phyloP scores from a whole-genome alignment of 2,329 filamentous ascomycete species.

The Colletotrichum incanum region DNA sequence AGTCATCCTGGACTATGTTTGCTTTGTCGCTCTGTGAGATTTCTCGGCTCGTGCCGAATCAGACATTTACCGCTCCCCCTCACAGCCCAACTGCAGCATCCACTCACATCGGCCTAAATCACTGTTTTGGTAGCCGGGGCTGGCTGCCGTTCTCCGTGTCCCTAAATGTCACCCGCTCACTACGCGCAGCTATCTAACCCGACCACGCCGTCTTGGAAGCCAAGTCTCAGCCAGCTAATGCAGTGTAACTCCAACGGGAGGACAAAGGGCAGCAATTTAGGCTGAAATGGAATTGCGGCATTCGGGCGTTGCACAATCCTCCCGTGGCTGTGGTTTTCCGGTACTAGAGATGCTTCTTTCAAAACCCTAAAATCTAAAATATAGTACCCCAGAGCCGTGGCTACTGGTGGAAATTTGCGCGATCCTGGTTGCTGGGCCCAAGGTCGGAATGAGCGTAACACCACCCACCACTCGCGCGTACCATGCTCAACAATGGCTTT shows the following conservation, averaged over 20 bases:
- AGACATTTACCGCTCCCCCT: not conserved
- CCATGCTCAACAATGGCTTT: not conserved
- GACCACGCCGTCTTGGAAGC: not conserved
- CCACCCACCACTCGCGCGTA: not conserved
- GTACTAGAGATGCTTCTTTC: too few species aligned
- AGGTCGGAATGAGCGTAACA: not conserved
- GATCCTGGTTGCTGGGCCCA: too few species aligned
- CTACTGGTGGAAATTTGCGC: too few species aligned
- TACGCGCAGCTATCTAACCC: not conserved
- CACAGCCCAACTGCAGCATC: not conserved
- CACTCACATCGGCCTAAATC: not conserved
- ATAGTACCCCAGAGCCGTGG: too few species aligned
- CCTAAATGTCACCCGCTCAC: not conserved
- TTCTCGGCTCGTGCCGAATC: not conserved
- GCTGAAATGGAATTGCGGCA: not conserved
- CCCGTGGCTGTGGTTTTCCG: too few species aligned
- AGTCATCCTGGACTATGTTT: too few species aligned
- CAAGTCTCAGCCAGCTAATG: not conserved
- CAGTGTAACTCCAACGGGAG: conserved; percentile 2
- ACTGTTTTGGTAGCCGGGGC: not conserved
- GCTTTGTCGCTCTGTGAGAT: not conserved
- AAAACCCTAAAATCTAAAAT: too few species aligned
- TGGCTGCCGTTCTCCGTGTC: not conserved
- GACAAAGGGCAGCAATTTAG: not conserved
- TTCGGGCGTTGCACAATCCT: too few species aligned